A percentile compares a stretch with the other conserved stretches of the same genome.
phyloP scores from a whole-genome alignment of 1,284 basidiomycete species.

The Puccinia triticina region DNA sequence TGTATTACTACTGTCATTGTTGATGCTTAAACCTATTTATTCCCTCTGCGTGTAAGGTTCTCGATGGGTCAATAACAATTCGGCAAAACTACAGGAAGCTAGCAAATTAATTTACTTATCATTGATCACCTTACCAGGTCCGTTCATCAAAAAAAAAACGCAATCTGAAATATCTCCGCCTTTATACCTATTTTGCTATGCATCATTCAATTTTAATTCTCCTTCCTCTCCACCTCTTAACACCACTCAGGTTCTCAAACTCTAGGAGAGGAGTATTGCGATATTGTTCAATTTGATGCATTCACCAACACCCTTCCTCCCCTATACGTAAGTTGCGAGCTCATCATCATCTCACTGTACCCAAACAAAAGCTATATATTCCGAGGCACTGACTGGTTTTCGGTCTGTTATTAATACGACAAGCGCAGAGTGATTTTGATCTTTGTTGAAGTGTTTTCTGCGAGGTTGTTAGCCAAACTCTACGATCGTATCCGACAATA shows the following conservation, averaged over 20 bases:
- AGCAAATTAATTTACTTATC: slow-evolving; percentile 37
- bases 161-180: too few relatives aligned
- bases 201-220: background rate
- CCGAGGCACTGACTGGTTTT: slow-evolving; percentile 54
- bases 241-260: slow-evolving; percentile 60
- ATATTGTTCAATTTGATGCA: slow-evolving; percentile 58
- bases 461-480: background rate
- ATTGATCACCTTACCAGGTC: slow-evolving; percentile 32
- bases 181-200: background rate
- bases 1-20: background rate
- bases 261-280: slow-evolving; percentile 62
- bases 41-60: slow-evolving; percentile 17
- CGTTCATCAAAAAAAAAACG: too few relatives aligned
- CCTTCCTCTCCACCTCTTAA: background rate
- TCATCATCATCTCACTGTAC: background rate
- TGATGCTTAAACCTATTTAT: background rate
- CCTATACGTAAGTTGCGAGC: slow-evolving; percentile 53
- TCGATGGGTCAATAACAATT: slow-evolving; percentile 36
- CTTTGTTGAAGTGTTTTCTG: slow-evolving; percentile 31
- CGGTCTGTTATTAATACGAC: slow-evolving; percentile 58
- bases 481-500: slow-evolving; percentile 37
- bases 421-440: slow-evolving; percentile 46
- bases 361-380: background rate
- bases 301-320: slow-evolving; percentile 57
- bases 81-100: slow-evolving; percentile 6